Evolutionary conservation across 192 early-diverging fungal species (phyloP).

Genomic region (Coemansia sp.): DNA sequence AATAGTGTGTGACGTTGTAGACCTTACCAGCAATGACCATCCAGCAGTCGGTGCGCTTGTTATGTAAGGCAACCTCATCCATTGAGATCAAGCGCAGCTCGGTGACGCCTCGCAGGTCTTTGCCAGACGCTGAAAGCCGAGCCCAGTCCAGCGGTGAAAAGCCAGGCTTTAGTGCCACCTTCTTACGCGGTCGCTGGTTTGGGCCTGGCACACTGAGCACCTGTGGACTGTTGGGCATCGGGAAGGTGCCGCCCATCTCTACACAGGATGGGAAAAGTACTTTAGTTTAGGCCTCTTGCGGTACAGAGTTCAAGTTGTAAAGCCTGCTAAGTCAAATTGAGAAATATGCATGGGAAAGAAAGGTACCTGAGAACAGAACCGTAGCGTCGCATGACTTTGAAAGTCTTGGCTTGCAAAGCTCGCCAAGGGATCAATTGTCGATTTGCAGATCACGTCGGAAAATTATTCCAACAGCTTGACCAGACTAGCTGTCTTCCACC

Average conservation of each 20-base stretch:
- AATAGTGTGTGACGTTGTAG: slow-evolving; percentile 88
- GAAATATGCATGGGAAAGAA: neutral
- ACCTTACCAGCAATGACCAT: slow-evolving; percentile 88
- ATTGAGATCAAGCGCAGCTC: slow-evolving; percentile 59
- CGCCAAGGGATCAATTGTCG: neutral
- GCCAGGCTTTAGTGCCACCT: slow-evolving; percentile 84
- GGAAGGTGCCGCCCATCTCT: slow-evolving; percentile 18
- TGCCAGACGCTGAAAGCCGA: slow-evolving; percentile 73
- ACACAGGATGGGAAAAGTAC: neutral
- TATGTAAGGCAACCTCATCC: slow-evolving; percentile 76
- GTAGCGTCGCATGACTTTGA: neutral
- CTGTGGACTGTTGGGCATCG: slow-evolving; percentile 53
- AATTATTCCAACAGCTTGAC: neutral
- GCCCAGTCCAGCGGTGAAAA: slow-evolving; percentile 94
- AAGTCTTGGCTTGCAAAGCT: neutral
- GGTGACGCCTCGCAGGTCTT: slow-evolving; percentile 60
- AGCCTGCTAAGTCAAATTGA: neutral
- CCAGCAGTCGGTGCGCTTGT: slow-evolving; percentile 82
- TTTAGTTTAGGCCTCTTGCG: neutral
- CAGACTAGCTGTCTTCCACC: neutral
- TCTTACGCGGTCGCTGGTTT: slow-evolving; percentile 55
- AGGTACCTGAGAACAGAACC: neutral
- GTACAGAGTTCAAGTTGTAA: neutral
- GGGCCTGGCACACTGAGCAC: slow-evolving; percentile 25
- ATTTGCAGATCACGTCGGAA: neutral